Conservation (phyloP, 805 yeast species). For the Pichia scutulata region DNA sequence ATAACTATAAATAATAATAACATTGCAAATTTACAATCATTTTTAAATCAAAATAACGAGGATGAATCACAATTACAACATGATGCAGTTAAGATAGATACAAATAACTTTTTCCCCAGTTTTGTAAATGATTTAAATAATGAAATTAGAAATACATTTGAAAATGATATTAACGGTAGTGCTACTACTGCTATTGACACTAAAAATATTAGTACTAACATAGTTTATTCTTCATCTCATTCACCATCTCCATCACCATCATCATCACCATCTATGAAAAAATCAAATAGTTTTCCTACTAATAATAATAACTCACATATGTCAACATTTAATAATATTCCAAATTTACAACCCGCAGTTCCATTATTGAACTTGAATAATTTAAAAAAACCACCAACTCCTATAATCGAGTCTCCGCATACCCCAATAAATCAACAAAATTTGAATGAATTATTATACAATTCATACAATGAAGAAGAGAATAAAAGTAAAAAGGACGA, state of each 20-base stretch:
- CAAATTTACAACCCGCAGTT: background rate
- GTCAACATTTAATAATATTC: background rate
- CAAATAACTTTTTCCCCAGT: background rate
- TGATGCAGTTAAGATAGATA: background rate
- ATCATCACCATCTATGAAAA: background rate
- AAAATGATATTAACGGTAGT: background rate
- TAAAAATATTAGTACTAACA: background rate
- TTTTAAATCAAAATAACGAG: background rate
- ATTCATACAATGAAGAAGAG: background rate
- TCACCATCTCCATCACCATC: slow-evolving; percentile 5
- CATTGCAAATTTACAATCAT: background rate
- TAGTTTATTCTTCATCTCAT: slow-evolving; percentile 1
- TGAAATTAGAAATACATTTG: background rate
- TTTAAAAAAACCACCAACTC: background rate
- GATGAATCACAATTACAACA: background rate
- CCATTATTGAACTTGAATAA: background rate
- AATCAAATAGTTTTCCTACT: background rate
- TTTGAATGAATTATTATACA: background rate
- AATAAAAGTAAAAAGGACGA: background rate
- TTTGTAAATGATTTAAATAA: slow-evolving; percentile 7
- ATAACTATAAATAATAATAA: background rate
- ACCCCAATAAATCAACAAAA: slow-evolving; percentile 6
- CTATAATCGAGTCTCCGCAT: slow-evolving; percentile 2
- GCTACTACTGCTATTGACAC: background rate
- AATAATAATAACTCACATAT: too few species aligned